Conservation (phyloP, 1,284 basidiomycete genomes). For the Leccinum ponderosum region DNA sequence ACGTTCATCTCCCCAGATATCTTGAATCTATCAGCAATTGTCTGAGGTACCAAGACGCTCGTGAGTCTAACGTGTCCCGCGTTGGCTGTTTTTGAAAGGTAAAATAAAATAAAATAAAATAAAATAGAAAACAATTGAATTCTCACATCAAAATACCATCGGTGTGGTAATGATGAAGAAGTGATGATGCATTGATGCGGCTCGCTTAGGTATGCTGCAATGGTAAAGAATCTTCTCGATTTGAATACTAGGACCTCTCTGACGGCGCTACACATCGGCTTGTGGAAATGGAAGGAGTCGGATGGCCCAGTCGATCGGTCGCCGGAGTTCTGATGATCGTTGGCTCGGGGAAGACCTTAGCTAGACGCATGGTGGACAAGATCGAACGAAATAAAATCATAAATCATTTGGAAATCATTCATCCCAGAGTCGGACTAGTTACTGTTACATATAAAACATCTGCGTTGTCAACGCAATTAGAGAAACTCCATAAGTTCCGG, state of each 20-base stretch:
- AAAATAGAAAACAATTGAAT: background rate
- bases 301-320: background rate
- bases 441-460: background rate
- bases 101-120: background rate
- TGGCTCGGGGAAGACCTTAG: no score
- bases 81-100: background rate
- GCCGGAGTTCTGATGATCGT: background rate
- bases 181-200: background rate
- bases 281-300: background rate
- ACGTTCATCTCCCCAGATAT: background rate
- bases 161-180: background rate
- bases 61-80: background rate
- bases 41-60: background rate
- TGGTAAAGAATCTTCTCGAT: background rate
- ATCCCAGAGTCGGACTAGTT: background rate
- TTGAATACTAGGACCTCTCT: background rate
- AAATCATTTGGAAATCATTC: background rate
- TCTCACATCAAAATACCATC: background rate
- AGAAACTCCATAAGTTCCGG: slow-evolving; percentile 3
- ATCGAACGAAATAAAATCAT: background rate
- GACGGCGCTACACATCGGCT: background rate
- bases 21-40: background rate
- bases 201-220: background rate
- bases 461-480: background rate
- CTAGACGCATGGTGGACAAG: background rate